Evolutionary conservation across 2,329 filamentous ascomycete species (phyloP).

Genomic region (Blastomyces gilchristii): DNA sequence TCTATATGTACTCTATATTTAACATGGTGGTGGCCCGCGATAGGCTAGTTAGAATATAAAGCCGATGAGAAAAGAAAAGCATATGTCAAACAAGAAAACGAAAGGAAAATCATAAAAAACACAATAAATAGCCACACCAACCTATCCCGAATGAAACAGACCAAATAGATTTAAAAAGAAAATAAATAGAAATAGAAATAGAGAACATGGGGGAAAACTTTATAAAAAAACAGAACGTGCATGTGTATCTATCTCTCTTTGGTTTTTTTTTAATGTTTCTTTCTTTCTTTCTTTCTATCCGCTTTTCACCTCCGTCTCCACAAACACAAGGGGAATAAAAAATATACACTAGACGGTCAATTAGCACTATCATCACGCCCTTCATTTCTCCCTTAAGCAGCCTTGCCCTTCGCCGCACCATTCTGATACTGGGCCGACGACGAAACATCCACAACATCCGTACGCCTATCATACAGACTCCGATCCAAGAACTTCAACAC

Average conservation of each 20-base stretch:
- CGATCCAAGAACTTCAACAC: neutral
- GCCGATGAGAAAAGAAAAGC: neutral
- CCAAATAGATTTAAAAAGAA: neutral
- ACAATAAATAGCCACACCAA: neutral
- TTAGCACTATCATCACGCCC: neutral
- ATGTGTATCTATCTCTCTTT: neutral
- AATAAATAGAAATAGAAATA: neutral
- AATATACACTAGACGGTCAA: neutral
- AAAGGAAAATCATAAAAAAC: neutral
- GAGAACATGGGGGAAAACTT: neutral
- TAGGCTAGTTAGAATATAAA: neutral
- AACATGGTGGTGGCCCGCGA: neutral
- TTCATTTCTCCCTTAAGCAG: neutral
- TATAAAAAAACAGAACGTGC: neutral
- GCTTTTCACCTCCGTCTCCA: too few relatives aligned
- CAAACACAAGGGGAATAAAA: neutral
- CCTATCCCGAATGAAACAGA: neutral
- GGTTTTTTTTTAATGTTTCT: neutral
- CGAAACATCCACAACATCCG: neutral
- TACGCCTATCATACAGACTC: neutral
- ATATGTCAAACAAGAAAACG: neutral
- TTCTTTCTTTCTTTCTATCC: neutral
- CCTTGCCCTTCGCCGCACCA: neutral
- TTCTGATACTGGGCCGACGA: neutral
- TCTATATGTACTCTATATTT: neutral